Evolutionary conservation across 495 filamentous ascomycete species (phyloP), one percentile per base, ranked within the genome.

Genomic region (Tuber aestivum): DNA sequence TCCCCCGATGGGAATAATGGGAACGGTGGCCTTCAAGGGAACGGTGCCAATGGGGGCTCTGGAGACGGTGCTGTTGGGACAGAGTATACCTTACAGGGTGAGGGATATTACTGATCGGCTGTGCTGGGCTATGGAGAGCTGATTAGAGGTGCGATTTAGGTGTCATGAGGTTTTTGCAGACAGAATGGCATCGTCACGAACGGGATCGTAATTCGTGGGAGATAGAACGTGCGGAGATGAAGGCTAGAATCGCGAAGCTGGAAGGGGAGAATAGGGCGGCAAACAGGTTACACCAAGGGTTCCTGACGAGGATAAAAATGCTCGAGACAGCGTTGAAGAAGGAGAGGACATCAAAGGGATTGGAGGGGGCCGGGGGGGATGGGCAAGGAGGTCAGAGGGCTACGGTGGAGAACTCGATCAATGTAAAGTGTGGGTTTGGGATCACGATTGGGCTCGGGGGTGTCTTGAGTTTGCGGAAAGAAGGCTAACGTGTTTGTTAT

Each of bases 211-310:
- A 99, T 84, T 92, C 93, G 35, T 99, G 95, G 95, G 95, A 98
- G 82, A 99, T 99, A 83, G 95, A 99, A 85, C 90, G 93, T 82
- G 95, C 96, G 76, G 95, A 98, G 87, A 99, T 99, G 95, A 98
- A 97, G 85, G 94, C 92, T 77, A 91, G 95, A 83, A 97, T 99
- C 85, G 95, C 94, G n/a, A 91, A 92, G 82, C 87, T 97, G 77
- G 95, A 99, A 83, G 95, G 95, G 74, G 93, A 96, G 72, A 88
- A 91, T 35, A 87, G 94, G 70, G 93, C 93, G 71, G 90, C 91
- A 70, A 96, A 96, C 84, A 90, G 92, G 75, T 86, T 94, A 75
- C 93, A 97, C 74, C 94, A 95, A 84, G 92, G 92, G 21, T 85
- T 97, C 70, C 92, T 92, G 77, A 94, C 93, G 85, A 94, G 97